phyloP scores from a whole-genome alignment of 495 filamentous ascomycete species.

The Aspergillus affinis region DNA sequence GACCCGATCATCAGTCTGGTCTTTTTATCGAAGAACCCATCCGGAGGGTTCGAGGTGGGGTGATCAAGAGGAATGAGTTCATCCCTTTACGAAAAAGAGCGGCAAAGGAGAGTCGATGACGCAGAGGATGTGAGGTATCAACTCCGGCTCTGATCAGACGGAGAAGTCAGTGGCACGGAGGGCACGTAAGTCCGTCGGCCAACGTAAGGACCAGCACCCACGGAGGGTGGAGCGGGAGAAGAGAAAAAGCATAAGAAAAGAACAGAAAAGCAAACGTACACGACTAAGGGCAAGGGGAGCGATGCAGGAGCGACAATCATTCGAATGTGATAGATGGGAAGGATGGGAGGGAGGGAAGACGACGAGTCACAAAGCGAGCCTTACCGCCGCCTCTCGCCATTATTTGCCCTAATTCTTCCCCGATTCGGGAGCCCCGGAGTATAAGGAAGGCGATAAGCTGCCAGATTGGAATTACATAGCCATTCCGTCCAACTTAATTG shows the following conservation, averaged over 20 bases:
- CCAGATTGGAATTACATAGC: background rate
- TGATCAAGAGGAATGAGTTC: background rate
- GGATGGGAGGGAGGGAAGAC: background rate
- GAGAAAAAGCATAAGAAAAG: background rate
- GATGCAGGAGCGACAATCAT: background rate
- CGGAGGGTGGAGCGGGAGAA: background rate
- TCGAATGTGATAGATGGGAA: background rate
- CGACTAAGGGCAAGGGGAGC: background rate
- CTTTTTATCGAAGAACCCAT: background rate
- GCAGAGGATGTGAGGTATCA: constrained; percentile 4
- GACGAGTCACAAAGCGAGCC: background rate
- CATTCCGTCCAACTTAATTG: background rate
- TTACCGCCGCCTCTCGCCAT: background rate
- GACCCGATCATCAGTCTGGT: background rate
- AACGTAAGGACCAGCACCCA: background rate
- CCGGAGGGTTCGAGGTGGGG: background rate
- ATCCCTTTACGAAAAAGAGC: background rate
- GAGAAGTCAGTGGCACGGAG: background rate
- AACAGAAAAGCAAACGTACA: background rate
- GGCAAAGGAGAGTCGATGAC: background rate
- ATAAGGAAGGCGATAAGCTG: background rate
- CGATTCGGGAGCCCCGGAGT: background rate
- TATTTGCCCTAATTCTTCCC: background rate
- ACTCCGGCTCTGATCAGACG: background rate
- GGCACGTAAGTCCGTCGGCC: background rate